Evolutionary conservation across 2,329 filamentous ascomycete species (phyloP).

Genomic region (Talaromyces albobiverticillius): DNA sequence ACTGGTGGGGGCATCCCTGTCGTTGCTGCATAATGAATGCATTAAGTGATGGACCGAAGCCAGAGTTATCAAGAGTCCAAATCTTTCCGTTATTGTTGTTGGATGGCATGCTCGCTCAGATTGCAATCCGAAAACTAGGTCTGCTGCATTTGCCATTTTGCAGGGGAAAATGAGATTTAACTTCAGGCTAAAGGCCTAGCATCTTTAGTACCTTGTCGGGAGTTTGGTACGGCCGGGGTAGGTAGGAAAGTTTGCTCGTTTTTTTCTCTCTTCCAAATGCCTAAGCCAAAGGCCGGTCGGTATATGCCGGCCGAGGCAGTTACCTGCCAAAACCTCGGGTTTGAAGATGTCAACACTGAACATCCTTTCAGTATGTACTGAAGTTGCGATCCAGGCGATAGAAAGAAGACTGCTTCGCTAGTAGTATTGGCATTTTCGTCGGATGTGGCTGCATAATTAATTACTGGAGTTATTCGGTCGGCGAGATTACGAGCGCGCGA

Average conservation of each 20-base stretch:
- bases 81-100: too few species aligned
- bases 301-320: too few species aligned
- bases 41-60: neutral
- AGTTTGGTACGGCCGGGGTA: slow-evolving; percentile 16
- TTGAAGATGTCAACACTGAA: too few species aligned
- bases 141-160: too few species aligned
- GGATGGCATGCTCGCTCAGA: neutral
- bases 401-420: neutral
- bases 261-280: too few species aligned
- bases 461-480: neutral
- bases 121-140: neutral
- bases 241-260: neutral
- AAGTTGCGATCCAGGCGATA: too few species aligned
- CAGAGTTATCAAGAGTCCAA: slow-evolving; percentile 6
- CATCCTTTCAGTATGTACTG: too few species aligned
- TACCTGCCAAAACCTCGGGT: too few species aligned
- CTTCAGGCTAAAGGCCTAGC: slow-evolving; percentile 10
- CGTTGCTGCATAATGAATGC: slow-evolving; percentile 8
- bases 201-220: slow-evolving; percentile 2
- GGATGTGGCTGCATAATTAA: neutral
- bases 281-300: too few species aligned
- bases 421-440: neutral
- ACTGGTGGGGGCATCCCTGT: slow-evolving; percentile 14
- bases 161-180: neutral
- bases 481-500: neutral